A percentile compares a stretch with the other conserved stretches of the same genome.
phyloP scores from a whole-genome alignment of 306 rosid species.

The Quercus mongolica region DNA sequence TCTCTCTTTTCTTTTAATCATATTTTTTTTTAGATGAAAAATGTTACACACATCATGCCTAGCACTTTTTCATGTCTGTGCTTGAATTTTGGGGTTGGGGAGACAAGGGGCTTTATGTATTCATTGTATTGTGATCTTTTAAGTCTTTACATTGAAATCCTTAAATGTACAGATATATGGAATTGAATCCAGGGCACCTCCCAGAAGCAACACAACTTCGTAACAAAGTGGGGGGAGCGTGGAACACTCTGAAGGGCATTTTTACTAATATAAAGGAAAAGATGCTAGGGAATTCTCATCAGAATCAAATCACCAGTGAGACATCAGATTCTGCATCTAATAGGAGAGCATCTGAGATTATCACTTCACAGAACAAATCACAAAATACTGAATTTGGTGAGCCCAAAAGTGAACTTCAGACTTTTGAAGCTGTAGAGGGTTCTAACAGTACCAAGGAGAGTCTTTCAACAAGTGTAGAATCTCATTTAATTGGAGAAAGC shows the following conservation, averaged over 20 bases:
- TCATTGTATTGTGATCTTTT: background rate
- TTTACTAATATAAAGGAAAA: background rate
- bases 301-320: background rate
- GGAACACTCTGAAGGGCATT: conserved; percentile 1
- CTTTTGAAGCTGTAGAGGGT: background rate
- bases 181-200: background rate
- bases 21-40: no score
- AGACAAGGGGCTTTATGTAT: background rate
- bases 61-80: background rate
- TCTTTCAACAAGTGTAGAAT: conserved; percentile 1
- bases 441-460: conserved; percentile 5
- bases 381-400: background rate
- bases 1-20: no score
- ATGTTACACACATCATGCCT: background rate
- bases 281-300: background rate
- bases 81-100: background rate
- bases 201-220: background rate
- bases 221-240: background rate
- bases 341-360: background rate
- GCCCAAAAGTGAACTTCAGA: background rate
- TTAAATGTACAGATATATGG: background rate
- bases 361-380: background rate
- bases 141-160: background rate
- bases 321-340: background rate
- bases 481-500: background rate